Base-by-base conservation (phyloP, 768 basidiomycete species). In the Candolleomyces eurysporus region DNA sequence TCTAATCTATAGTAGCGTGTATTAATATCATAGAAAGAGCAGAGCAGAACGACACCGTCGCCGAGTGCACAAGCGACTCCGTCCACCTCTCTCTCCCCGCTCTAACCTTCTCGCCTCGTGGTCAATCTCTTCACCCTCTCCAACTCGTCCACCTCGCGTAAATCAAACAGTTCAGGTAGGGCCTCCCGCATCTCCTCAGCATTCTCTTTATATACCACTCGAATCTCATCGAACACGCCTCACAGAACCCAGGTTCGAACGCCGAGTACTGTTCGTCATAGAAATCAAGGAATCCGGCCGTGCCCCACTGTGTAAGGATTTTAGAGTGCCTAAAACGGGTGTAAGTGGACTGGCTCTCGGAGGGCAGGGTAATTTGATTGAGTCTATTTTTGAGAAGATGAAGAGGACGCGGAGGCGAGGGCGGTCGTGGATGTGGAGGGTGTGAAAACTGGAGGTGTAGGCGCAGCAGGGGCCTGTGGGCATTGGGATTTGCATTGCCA, bases 201-300 rank as follows among this genome's bases (percentile, higher is more conserved):
- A 22, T 67, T 32, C 58, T 48, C 51, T 57, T 55, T 39, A 66
- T 70, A 7, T 63, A 52, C 5, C 61, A 62, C 31, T 65, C 63
- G 53, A 71, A 72, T 22, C 53, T 56, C 0, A 21, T 22, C 36
- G 60, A 59, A 52, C 73, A 73, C 4, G 52, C 58, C 21, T 57
- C 30, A 52, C 74, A 75, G 19, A 75, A 65, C 14, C 65, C 70
- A 4, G 59, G 36, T 7, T 57, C 64, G 30, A 69, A 68, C n/a
- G 65, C 54, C 13, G 58, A 57, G 22, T 56, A 32, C 48, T 75
- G 70, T 54, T 74, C 73, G 60, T 70, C 69, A n/a, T 70, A 67
- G 48, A 73, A 74, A 45, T 76, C 75, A 57, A 76, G 40, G 32
- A 73, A 64, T 19, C 71, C 73, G 0, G 73, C 73, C 58, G 71